Evolutionary conservation across 2,329 filamentous ascomycete genomes (phyloP).

Genomic region (Tolypocladium cylindrosporum): DNA sequence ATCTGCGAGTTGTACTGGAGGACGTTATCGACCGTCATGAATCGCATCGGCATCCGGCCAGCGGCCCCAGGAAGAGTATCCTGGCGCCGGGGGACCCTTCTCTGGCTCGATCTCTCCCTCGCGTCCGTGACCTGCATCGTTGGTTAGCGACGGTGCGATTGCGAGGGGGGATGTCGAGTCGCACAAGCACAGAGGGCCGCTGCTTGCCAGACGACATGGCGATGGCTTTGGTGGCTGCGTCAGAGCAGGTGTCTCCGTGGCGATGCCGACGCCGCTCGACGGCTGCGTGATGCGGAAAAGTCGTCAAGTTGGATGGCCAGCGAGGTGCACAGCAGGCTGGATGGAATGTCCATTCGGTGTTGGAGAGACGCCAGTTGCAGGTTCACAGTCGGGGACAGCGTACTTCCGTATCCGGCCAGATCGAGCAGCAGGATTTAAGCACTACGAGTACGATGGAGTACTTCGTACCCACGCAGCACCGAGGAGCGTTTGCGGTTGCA

Average conservation of each 20-base stretch:
- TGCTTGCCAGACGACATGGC: constrained; percentile 39
- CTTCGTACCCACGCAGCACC: no score
- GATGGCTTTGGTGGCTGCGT: neutral
- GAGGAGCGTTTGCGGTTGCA: neutral
- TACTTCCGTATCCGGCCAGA: neutral
- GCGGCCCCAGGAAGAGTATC: constrained; percentile 18
- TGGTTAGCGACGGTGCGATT: constrained; percentile 6
- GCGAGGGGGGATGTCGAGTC: constrained; percentile 7
- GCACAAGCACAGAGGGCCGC: constrained; percentile 51
- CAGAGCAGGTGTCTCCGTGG: neutral
- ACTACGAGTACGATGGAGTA: neutral
- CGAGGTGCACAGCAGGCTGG: neutral
- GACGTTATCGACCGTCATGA: constrained; percentile 88
- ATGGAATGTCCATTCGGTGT: neutral
- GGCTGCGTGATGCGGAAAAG: neutral
- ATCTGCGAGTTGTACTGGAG: constrained; percentile 91
- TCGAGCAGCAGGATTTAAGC: neutral
- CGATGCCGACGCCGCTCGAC: neutral
- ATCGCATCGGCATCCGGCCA: constrained; percentile 48
- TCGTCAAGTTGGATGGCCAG: neutral
- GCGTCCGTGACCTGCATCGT: constrained; percentile 25
- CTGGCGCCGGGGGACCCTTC: constrained; percentile 22
- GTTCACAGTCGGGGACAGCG: no score
- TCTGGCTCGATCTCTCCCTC: constrained; percentile 22
- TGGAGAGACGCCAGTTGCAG: neutral